Percentiles rank a stretch among this genome's conserved stretches.
Evolutionary conservation across 192 early-diverging fungal species (phyloP).

Genomic region (Globomyces pollinis-pini): DNA sequence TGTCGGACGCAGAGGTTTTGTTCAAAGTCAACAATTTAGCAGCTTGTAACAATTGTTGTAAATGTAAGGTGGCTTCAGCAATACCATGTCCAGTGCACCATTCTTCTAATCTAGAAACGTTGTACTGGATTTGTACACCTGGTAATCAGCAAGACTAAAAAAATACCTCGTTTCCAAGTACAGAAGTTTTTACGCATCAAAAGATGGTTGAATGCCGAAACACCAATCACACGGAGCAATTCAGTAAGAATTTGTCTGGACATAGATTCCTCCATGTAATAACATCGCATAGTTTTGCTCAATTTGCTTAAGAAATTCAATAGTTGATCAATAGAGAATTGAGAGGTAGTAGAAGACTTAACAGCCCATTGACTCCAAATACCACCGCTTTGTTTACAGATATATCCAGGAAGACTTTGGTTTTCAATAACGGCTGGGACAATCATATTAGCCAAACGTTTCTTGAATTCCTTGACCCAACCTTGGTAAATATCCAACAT

Average conservation of each 20-base stretch:
- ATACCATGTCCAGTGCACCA: conserved; percentile 97
- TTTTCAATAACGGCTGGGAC: conserved; percentile 95
- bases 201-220: conserved; percentile 93
- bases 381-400: conserved; percentile 78
- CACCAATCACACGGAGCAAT: conserved; percentile 90
- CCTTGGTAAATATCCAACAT: conserved; percentile 94
- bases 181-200: conserved; percentile 98
- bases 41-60: conserved; percentile 91
- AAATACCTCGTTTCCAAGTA: conserved; percentile 93
- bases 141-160: neutral
- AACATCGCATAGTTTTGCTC: conserved; percentile 93
- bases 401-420: conserved; percentile 90
- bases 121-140: conserved; percentile 99
- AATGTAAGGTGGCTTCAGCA: conserved; percentile 75
- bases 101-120: conserved; percentile 92
- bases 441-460: conserved; percentile 87
- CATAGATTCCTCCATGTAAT: conserved; percentile 89
- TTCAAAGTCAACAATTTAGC: conserved; percentile 95
- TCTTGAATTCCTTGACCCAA: conserved; percentile 97
- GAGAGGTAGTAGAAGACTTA: conserved; percentile 59
- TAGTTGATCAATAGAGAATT: conserved; percentile 93
- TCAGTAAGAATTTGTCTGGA: conserved; percentile 91
- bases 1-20: conserved; percentile 80
- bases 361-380: conserved; percentile 83
- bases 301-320: conserved; percentile 90